These are phyloP conservation scores for Tricholomella constricta DNA, from an alignment of 768 basidiomycete species.

Conservation along the genomic window DNA sequence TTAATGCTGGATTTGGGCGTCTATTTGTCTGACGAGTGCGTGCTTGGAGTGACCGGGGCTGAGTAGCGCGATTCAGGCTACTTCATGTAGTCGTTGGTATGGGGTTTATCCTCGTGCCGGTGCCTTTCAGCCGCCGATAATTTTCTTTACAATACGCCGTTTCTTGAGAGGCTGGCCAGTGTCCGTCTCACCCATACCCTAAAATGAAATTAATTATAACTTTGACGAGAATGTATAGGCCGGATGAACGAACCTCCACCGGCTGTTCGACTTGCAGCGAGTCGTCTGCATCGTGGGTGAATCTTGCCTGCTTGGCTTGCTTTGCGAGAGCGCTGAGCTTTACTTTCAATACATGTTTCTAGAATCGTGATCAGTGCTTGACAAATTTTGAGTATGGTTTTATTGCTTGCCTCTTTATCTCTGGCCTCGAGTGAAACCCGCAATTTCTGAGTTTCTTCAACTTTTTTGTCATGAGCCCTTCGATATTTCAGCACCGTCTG, in stretches of 20 bases:
- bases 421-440: conserved; percentile 4
- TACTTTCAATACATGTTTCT: conserved; percentile 13
- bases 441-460: conserved; percentile 1
- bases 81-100: no score
- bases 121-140: neutral
- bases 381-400: neutral
- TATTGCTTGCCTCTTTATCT: conserved; percentile 6
- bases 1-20: no score
- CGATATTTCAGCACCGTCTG: conserved; percentile 5
- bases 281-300: conserved; percentile 13
- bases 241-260: neutral
- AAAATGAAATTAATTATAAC: neutral
- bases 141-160: conserved; percentile 2
- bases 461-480: conserved; percentile 5
- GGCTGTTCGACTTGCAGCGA: conserved; percentile 17
- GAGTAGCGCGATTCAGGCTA: no score
- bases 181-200: neutral
- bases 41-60: no score
- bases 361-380: neutral
- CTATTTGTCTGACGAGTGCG: no score
- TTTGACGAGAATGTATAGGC: neutral
- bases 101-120: no score
- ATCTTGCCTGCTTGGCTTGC: neutral
- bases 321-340: conserved; percentile 16
- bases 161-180: conserved; percentile 1